Evolutionary conservation across 345 rosid genomes (phyloP), one percentile per base, ranked within the genome.

Genomic region (Gossypium ekmanianum): DNA sequence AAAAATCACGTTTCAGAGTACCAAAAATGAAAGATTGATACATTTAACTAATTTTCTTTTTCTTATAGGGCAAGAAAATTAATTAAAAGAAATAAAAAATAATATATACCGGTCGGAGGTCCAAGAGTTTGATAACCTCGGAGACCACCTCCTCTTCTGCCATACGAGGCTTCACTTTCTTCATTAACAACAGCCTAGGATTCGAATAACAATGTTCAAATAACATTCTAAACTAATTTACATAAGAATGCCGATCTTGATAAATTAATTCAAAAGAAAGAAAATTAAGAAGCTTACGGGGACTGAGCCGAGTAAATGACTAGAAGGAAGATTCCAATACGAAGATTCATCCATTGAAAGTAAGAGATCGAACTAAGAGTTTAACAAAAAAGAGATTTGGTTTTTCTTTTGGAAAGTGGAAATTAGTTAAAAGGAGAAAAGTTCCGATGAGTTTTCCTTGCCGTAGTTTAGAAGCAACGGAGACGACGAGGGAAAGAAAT

Each of bases 251-350:
- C 11, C 26, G 29, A 50, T 55, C 18, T 9, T 44, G 18, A 48
- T 22, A 52, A 63, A 27, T 74, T 3, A 20, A 61, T 7, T 14
- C 27, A 13, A 64, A 41, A 66, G 12, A 44, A 4, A 43, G 11
- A 34, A 61, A 63, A n/a, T 17, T 11, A 27, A 14, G 55, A 22
- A 51, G 72, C 85, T 87, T 83, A 94, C 98, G 9, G 98, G 98
- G 34, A 94, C 98, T 48, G 98, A 92, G 71, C 97, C 97, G 68
- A 94, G 93, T 71, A 92, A 83, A 83, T 88, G 94, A 68, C 92
- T 94, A 5, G 95, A 77, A 45, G 90, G 87, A 52, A 88, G 90
- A 81, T 84, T 80, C 71, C 76, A 73, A 78, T 81, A 86, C 67
- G 87, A 82, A 57, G 87, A 83, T 66, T 90, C 92, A 52, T 87